Evolutionary conservation across 495 filamentous ascomycete species (phyloP), one percentile per base, ranked within the genome.

Genomic region (Neurospora cerealis): DNA sequence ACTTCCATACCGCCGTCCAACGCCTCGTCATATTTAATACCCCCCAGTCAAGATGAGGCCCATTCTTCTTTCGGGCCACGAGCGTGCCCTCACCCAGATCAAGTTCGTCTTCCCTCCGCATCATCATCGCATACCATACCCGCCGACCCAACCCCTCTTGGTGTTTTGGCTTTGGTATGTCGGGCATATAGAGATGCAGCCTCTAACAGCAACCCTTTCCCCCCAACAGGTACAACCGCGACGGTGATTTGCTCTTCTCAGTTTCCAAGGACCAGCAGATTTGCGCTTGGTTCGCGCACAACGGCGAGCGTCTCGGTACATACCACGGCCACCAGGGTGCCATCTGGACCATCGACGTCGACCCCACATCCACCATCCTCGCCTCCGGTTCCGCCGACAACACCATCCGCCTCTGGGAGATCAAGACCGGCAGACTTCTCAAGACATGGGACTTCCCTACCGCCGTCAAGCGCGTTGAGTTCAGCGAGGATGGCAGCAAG

Each of bases 391-490:
- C 93, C 76, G 96, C 96, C 83, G 96, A 99, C 87, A 98, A 98
- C 87, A 97, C 96, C 21, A 94, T 98, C 80, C 91, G 93, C 77
- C 87, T 99, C 80, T 99, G 96, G 96, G 94, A 99, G 80, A 88
- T 98, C 80, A 91, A 93, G 88, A 93, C 93, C 38, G 96, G 96
- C 78, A 93, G 93, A 79, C 91, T 91, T 77, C 88, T 99, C 73
- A 97, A 98, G 89, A 91, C 91, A 69, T 99, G 96, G 96, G 93
- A 99, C 24, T 98, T 98, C 87, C 89, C 90, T 5, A 97, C 96
- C 24, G 93, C 94, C 48, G 93, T 99, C 76, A 98, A 98, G 89
- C 88, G 96, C 74, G 94, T 97, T 79, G 95, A 97, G 80, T 99
- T 98, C 84, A 93, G 89, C 77, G 92, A 96, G 73, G 96, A 99